Evolutionary conservation across 202 grass and related monocot species (phyloP), one percentile per base, ranked within the genome.

Genomic region (Dendrocalamus latiflorus): DNA sequence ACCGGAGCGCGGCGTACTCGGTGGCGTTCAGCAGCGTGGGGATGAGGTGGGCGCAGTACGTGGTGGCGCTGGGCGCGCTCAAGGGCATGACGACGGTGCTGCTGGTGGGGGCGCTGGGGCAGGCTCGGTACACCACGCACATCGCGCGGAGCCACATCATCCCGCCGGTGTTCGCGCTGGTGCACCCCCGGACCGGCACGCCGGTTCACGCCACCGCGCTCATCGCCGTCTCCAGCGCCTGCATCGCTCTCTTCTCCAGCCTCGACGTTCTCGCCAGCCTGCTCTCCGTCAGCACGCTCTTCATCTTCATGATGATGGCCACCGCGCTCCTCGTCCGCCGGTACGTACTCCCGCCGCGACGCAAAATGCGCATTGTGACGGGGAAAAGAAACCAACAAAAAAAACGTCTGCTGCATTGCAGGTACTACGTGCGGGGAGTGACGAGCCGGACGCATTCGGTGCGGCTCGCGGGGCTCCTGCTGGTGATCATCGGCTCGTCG

Each of bases 21-120:
- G 83, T 90, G 45, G 96, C 96, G 34, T 98, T 98, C 86, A 18
- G 45, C 76, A 67, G 38, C 44, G 91, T 95, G 12, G 96, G 93
- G 28, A 88, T 93, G 87, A 83, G 65, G 21, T 98, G 96, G 93
- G 89, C 91, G 18, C 83, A 93, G 85, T 98, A 95, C 81, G 63
- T 95, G 14, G 95, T 98, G 75, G 93, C 95, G 1, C 64, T 95
- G 12, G 95, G 95, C 42, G 95, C 93, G 34, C 89, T 98, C 69
- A 95, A 98, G 88, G 95, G 95, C 69, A 98, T 98, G 95, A 98
- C 95, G 6, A 95, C 95, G 18, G 95, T 98, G 41, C 63, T 98
- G n/a, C 88, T 98, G 44, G 95, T 98, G 13, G 92, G 95, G 0
- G 93, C 93, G 3, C 93, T 98, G 16, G 95, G 95, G 17, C 82